phyloP scores from a whole-genome alignment of 1,284 basidiomycete species.

The Ceratobasidium sp. region DNA sequence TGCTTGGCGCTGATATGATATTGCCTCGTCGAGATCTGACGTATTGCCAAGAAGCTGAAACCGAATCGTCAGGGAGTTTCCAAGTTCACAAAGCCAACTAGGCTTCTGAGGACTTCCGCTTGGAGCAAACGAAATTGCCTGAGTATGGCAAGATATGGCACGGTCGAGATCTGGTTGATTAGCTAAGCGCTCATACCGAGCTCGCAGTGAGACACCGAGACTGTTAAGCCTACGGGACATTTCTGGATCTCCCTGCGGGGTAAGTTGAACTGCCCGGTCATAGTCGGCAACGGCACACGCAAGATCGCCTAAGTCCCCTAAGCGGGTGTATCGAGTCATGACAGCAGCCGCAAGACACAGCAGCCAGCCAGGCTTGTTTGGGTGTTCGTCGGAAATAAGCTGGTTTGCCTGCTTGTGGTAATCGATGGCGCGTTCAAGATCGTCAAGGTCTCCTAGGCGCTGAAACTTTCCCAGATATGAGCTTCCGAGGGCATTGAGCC shows the following conservation, averaged over 20 bases:
- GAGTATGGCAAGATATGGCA: background rate
- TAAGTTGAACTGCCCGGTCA: background rate
- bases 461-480: background rate
- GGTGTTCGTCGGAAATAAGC: background rate
- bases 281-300: background rate
- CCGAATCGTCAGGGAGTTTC: background rate
- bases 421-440: conserved; percentile 3
- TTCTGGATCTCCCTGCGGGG: background rate
- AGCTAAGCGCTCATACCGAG: background rate
- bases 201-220: background rate
- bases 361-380: background rate
- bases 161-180: background rate
- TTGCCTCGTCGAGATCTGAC: background rate
- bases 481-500: background rate
- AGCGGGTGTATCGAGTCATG: background rate
- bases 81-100: background rate
- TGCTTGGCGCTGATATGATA: background rate
- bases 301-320: background rate
- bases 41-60: background rate
- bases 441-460: background rate
- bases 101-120: background rate
- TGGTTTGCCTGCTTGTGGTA: background rate
- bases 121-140: background rate
- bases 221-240: background rate
- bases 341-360: background rate